These are phyloP conservation scores for Pichia nakasei DNA, from an alignment of 805 yeast genomes.

Conservation along the genomic window DNA sequence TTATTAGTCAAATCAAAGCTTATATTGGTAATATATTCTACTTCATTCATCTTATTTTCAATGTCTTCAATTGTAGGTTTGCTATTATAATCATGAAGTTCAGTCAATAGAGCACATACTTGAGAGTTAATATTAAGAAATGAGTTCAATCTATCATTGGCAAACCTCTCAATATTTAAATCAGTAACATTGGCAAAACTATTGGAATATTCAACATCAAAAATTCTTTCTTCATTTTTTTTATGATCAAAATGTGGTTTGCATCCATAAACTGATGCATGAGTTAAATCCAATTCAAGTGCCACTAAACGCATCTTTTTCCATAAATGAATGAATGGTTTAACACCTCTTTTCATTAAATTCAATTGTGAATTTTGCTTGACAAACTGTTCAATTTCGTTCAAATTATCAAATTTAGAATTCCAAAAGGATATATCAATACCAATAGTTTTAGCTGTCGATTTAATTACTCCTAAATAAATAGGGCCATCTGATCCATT, in stretches of 20 bases:
- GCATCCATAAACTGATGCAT: slow-evolving; percentile 18
- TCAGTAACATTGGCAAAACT: slow-evolving; percentile 11
- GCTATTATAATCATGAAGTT: slow-evolving; percentile 14
- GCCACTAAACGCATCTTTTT: slow-evolving; percentile 23
- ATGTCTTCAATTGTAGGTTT: slow-evolving; percentile 20
- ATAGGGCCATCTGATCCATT: slow-evolving; percentile 34
- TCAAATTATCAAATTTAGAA: background rate
- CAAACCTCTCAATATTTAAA: slow-evolving; percentile 15
- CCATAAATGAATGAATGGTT: slow-evolving; percentile 20
- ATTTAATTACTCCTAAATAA: slow-evolving; percentile 28
- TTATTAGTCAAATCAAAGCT: background rate
- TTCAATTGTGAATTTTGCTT: slow-evolving; percentile 4
- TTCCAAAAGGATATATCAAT: slow-evolving; percentile 20
- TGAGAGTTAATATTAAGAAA: slow-evolving; percentile 13
- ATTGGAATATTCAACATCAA: slow-evolving; percentile 10
- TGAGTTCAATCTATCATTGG: slow-evolving; percentile 14
- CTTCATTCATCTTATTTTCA: slow-evolving; percentile 9
- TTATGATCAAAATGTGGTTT: slow-evolving; percentile 12
- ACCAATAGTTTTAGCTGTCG: slow-evolving; percentile 37
- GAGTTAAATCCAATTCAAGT: slow-evolving; percentile 18
- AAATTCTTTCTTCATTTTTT: slow-evolving; percentile 14
- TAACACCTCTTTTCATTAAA: slow-evolving; percentile 1
- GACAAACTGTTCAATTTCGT: background rate
- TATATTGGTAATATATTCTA: slow-evolving; percentile 8
- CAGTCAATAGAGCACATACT: slow-evolving; percentile 15